A percentile compares a stretch with the other conserved stretches of the same genome.
These are phyloP conservation scores for Suillus tomentosus DNA, from an alignment of 768 basidiomycete species.

Conservation along the genomic window DNA sequence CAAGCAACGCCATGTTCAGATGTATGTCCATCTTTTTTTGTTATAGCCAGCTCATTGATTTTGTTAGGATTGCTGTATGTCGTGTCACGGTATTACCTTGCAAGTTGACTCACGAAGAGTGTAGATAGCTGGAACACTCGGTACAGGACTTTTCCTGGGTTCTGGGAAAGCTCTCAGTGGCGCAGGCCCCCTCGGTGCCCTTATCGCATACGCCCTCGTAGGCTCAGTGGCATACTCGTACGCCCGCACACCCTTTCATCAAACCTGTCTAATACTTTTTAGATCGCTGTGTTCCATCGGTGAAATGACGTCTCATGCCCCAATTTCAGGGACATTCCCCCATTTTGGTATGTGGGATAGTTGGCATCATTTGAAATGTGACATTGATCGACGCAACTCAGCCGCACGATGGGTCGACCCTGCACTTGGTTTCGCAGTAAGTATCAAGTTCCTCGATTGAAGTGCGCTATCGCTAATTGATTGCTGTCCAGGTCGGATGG, in stretches of 20 bases:
- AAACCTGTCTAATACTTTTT: constrained; percentile 18
- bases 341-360: constrained; percentile 52
- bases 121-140: constrained; percentile 74
- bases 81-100: not conserved
- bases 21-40: constrained; percentile 43
- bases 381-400: constrained; percentile 18
- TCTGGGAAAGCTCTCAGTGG: constrained; percentile 60
- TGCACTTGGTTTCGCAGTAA: constrained; percentile 58
- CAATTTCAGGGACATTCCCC: constrained; percentile 77
- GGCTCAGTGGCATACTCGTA: constrained; percentile 68
- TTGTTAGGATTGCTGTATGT: constrained; percentile 62
- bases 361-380: not conserved
- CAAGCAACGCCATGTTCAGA: constrained; percentile 79
- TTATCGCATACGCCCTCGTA: constrained; percentile 64
- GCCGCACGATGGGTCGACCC: constrained; percentile 61
- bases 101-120: not conserved
- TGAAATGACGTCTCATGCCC: constrained; percentile 82
- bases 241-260: constrained; percentile 21
- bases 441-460: constrained; percentile 23
- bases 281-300: constrained; percentile 67
- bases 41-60: not conserved
- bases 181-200: constrained; percentile 68
- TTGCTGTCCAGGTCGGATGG: constrained; percentile 27
- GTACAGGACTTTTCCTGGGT: constrained; percentile 74
- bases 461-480: not conserved